Conservation (phyloP, 1,139 yeast species). For the Zygoascus meyerae region DNA sequence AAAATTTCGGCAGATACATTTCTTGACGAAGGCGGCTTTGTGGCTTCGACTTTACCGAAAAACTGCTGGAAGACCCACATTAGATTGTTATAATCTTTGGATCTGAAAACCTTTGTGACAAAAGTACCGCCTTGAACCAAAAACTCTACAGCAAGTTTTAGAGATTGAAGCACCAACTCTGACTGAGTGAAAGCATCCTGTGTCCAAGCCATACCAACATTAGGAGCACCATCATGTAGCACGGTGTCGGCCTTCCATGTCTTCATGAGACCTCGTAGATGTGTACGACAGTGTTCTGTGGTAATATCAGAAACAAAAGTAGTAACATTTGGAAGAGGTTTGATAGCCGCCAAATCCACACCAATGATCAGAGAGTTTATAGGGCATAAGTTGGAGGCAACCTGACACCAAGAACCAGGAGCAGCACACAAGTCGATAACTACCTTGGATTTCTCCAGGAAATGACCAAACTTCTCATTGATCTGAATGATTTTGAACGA, state of each 20-base stretch:
- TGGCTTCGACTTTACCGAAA: conserved; percentile 94
- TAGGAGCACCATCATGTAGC: conserved; percentile 99
- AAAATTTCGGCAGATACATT: conserved; percentile 98
- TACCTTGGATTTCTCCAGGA: conserved; percentile 91
- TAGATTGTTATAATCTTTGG: conserved; percentile 93
- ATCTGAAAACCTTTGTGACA: conserved; percentile 93
- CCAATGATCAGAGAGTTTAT: conserved; percentile 90
- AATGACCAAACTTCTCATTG: conserved; percentile 94
- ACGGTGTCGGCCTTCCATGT: conserved; percentile 99
- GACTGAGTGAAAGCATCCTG: conserved; percentile 99
- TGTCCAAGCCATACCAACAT: conserved; percentile 98
- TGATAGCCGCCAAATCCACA: conserved; percentile 96
- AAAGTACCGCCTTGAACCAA: conserved; percentile 91
- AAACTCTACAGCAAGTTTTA: conserved; percentile 93
- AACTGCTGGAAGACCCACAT: conserved; percentile 97
- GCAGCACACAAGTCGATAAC: conserved; percentile 99
- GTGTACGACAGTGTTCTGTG: conserved; percentile 94
- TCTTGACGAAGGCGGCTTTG: conserved; percentile 98
- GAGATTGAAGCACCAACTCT: conserved; percentile 86
- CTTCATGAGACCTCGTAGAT: conserved; percentile 89
- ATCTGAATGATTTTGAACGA: conserved; percentile 93
- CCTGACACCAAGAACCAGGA: conserved; percentile 99
- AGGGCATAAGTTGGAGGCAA: conserved; percentile 90
- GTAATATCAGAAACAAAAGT: conserved; percentile 96
- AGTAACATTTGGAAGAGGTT: conserved; percentile 86